phyloP scores from a whole-genome alignment of 805 yeast genomes.

The Brettanomyces custersianus region DNA sequence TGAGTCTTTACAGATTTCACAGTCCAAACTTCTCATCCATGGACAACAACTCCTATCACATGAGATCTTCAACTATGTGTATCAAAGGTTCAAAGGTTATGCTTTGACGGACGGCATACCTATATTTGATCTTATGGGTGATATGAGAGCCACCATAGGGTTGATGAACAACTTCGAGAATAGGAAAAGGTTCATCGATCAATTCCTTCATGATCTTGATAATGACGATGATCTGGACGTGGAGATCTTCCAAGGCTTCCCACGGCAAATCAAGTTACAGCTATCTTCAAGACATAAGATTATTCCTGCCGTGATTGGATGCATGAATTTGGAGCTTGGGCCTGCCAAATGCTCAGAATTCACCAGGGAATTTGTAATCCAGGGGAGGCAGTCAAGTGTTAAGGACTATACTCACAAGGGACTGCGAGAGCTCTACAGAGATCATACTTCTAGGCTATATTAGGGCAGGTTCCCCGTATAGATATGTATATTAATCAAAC shows the following conservation, averaged over 20 bases:
- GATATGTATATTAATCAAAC: too few relatives aligned
- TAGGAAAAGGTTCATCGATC: conserved; percentile 15
- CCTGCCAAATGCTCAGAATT: conserved; percentile 10
- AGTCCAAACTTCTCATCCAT: conserved; percentile 5
- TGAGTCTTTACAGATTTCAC: conserved; percentile 6
- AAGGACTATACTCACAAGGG: conserved; percentile 20
- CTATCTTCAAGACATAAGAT: conserved; percentile 12
- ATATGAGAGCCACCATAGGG: not conserved
- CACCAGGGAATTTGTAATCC: conserved; percentile 21
- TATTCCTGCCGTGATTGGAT: conserved; percentile 18
- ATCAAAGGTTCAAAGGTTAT: not conserved
- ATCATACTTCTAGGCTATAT: too few relatives aligned
- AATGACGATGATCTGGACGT: not conserved
- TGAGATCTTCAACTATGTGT: conserved; percentile 2
- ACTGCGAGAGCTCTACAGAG: conserved; percentile 13
- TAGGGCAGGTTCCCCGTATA: conserved; percentile 1
- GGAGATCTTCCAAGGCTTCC: not conserved
- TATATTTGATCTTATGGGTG: conserved; percentile 5
- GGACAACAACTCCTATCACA: conserved; percentile 7
- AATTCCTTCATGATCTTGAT: conserved; percentile 12
- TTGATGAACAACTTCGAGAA: conserved; percentile 4
- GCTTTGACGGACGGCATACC: not conserved
- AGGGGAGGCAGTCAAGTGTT: conserved; percentile 12
- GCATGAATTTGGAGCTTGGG: conserved; percentile 19
- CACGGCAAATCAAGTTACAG: conserved; percentile 12